Base-by-base conservation (phyloP, 2,329 filamentous ascomycete genomes). In the Neopestalotiopsis clavispora region DNA sequence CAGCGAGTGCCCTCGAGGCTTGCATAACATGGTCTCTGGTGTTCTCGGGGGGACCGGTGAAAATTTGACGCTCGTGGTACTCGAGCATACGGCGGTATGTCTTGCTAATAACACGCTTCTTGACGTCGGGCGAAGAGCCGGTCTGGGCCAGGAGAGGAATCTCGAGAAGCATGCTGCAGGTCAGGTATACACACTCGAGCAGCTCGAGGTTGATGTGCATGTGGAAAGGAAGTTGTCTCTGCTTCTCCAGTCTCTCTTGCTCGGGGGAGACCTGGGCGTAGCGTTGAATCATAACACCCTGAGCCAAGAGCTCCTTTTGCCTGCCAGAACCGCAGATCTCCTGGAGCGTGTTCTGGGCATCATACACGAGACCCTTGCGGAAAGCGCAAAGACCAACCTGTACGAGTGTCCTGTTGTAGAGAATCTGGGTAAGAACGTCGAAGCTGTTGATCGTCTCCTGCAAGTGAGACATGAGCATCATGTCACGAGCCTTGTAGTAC, bases 141-240 rank as follows among this genome's bases (percentile, higher is more conserved):
- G 95, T 97, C 83, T 98, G 96, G 63, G 96, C 97, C 75, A 99
- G 91, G 61, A 98, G 91, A 70, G 96, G 96, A 72, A 99, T 98
- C 85, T 99, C 96, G 68, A 99, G 90, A 73, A 99, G 92, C 96
- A 99, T 99, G 84, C 94, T 98, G 86, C 95, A 98, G 65, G 96
- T 98, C 69, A 99, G 89, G 85, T 99, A 99, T 71, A 98, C 95
- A 78, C 96, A 98, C 85, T 99, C 96, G 52, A 99, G 89, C 67
- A 99, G 90, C 82, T 99, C 96, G 66, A 99, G 89, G 87, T 99
- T 99, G 87, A 99, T 99, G 88, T 99, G 96, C 94, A 99, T 98
- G 86, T 99, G 96, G 91, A 99, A 99, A 49, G 96, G 96, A 74
- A 99, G 89, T 84, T 99, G 96, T 76, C 96, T 92, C 84, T 98